phyloP scores from a whole-genome alignment of 2,329 filamentous ascomycete genomes.

The Penicillium vulpinum region DNA sequence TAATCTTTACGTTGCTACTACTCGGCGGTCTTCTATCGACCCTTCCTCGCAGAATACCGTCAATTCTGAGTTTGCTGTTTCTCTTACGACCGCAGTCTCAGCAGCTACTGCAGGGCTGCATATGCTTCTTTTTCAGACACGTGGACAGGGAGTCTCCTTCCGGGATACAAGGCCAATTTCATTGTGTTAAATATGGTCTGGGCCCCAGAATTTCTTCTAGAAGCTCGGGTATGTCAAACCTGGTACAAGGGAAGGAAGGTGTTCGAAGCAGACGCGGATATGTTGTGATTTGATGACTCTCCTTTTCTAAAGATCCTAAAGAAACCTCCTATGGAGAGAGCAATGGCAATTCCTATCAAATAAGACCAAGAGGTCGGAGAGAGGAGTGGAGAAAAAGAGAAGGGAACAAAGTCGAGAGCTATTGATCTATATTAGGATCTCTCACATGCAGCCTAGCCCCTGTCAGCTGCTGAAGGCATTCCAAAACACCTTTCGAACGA shows the following conservation, averaged over 20 bases:
- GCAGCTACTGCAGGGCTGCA: constrained; percentile 48
- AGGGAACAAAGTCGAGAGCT: too few relatives aligned
- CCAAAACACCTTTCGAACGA: too few relatives aligned
- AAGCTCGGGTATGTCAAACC: constrained; percentile 43
- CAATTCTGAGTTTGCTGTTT: constrained; percentile 45
- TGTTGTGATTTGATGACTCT: background rate
- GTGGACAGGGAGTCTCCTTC: constrained; percentile 40
- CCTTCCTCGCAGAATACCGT: constrained; percentile 37
- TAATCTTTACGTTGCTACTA: constrained; percentile 54
- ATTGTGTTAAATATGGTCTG: constrained; percentile 47
- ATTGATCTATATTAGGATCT: too few relatives aligned
- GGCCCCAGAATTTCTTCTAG: constrained; percentile 38
- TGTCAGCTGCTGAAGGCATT: too few relatives aligned
- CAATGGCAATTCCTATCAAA: too few relatives aligned
- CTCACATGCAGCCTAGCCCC: too few relatives aligned
- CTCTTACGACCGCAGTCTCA: constrained; percentile 42
- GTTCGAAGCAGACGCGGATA: background rate
- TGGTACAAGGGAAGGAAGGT: constrained; percentile 41
- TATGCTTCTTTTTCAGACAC: constrained; percentile 48
- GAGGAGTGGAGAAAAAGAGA: too few relatives aligned
- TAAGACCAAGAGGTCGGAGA: too few relatives aligned
- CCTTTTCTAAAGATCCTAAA: too few relatives aligned
- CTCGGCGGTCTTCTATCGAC: constrained; percentile 46
- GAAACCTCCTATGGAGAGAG: too few relatives aligned
- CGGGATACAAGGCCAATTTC: constrained; percentile 45